phyloP scores from a whole-genome alignment of 2,329 filamentous ascomycete genomes.

The Arthrobotrys iridis region DNA sequence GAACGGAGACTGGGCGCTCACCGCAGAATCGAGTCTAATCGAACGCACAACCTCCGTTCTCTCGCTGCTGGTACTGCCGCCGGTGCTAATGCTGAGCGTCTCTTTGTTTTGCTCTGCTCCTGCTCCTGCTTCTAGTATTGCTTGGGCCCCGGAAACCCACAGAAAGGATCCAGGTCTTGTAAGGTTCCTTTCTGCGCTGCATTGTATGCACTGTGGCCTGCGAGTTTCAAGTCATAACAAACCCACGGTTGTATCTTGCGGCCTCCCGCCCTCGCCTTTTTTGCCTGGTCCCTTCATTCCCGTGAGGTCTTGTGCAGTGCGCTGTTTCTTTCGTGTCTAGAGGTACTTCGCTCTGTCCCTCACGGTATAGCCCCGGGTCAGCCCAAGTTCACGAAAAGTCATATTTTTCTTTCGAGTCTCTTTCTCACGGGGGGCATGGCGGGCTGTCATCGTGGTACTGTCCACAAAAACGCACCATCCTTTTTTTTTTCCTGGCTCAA shows the following conservation, averaged over 20 bases:
- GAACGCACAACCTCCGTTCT: constrained; percentile 33
- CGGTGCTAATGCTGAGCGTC: no score
- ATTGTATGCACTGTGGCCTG: no score
- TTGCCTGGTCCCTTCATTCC: constrained; percentile 1
- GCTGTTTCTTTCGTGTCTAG: not conserved
- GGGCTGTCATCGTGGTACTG: not conserved
- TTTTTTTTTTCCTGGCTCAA: not conserved
- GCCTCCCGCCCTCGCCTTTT: constrained; percentile 42
- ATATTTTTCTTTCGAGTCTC: not conserved
- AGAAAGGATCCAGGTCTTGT: constrained; percentile 14
- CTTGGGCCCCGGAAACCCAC: not conserved
- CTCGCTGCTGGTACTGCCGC: no score
- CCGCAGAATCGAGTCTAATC: constrained; percentile 6
- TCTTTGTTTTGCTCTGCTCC: constrained; percentile 5
- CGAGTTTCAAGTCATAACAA: no score
- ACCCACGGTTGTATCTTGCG: not conserved
- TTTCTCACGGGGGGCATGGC: not conserved
- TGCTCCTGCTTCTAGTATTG: not conserved
- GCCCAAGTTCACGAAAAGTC: no score
- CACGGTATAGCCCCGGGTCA: not conserved
- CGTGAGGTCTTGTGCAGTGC: not conserved
- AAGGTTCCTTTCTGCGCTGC: no score
- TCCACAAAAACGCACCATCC: constrained; percentile 7
- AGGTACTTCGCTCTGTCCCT: not conserved
- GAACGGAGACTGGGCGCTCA: constrained; percentile 46